Conservation (phyloP, 2,329 filamentous ascomycete species). For the Xylariales sp. region DNA sequence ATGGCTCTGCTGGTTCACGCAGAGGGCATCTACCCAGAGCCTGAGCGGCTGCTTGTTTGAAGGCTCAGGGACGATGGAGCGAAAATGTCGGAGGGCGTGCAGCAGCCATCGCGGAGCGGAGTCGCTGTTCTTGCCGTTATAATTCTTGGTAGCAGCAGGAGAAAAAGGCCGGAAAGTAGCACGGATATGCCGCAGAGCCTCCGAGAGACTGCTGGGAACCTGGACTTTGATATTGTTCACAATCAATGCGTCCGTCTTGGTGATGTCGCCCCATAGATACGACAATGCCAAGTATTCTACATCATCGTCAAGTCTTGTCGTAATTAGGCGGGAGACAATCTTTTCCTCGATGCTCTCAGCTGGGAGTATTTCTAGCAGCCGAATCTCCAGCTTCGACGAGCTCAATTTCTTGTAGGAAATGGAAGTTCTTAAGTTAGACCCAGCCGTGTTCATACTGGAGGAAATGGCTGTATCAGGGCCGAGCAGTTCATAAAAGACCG, state of each 20-base stretch:
- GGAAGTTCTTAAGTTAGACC: too few species aligned
- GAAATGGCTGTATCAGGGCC: too few species aligned
- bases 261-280: constrained; percentile 8
- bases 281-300: constrained; percentile 11
- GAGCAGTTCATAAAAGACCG: too few species aligned
- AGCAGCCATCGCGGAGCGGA: background rate
- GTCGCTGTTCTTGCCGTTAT: too few species aligned
- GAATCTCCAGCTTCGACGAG: constrained; percentile 5
- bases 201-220: constrained; percentile 22
- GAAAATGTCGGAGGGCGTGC: background rate
- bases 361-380: constrained; percentile 6
- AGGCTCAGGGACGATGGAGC: constrained; percentile 1
- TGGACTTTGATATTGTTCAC: constrained; percentile 20
- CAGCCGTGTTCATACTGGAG: too few species aligned
- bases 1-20: constrained; percentile 6
- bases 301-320: constrained; percentile 16
- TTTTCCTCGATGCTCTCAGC: constrained; percentile 16
- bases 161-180: constrained; percentile 23
- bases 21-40: constrained; percentile 3
- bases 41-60: background rate
- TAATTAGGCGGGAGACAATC: constrained; percentile 28
- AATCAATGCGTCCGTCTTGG: constrained; percentile 22
- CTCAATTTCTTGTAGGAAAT: constrained; percentile 4
- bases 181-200: constrained; percentile 27
- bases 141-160: too few species aligned